Evolutionary conservation across 2,329 filamentous ascomycete genomes (phyloP), one percentile per base, ranked within the genome.

Genomic region (Fusarium nygamai): DNA sequence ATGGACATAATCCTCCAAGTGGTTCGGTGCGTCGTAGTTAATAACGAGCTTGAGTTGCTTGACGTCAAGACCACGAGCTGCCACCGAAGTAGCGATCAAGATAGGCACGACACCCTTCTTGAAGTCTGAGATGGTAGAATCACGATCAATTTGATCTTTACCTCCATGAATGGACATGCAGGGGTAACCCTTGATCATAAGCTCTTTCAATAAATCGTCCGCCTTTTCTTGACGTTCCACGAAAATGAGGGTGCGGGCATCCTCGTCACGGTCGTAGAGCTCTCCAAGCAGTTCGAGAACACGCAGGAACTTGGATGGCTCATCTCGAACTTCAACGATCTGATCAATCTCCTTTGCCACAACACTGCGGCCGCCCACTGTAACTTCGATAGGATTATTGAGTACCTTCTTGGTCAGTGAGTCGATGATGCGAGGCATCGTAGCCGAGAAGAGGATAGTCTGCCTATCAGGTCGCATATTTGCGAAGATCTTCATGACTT

Each of bases 1-100:
- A 82, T 98, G 96, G 46, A 98, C 96, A 79, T 98, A 98, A 80
- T 98, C 96, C 83, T 99, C 96, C 71, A 98, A 84, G 84, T 98
- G 95, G 78, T 97, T 97, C 2, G 95, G 96, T 2, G 93, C 94
- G 80, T 98, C 95, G 81, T 94, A 98, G 83, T 98, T 98, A 84
- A 99, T 92, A 61, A 99, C 96, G 38, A 98, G 88, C 82, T 97
- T 98, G 39, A 99, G 88, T 81, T 97, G 94, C 84, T 98, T 98
- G 50, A 99, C 96, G 81, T 99, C 96, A 46, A 99, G 87, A 69
- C 96, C 96, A 82, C 96, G 93, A 58, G 96, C 96, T 44, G 96
- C 96, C 67, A 99, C 94, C 17, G 96, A 98, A 0, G 96, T 99
- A 17, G 96, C 96, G 79, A 98, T 93, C 80, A 99, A 87, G 64